Evolutionary conservation across 441 rosid species (phyloP), one percentile per base, ranked within the genome.

Genomic region (Manihot esculenta): DNA sequence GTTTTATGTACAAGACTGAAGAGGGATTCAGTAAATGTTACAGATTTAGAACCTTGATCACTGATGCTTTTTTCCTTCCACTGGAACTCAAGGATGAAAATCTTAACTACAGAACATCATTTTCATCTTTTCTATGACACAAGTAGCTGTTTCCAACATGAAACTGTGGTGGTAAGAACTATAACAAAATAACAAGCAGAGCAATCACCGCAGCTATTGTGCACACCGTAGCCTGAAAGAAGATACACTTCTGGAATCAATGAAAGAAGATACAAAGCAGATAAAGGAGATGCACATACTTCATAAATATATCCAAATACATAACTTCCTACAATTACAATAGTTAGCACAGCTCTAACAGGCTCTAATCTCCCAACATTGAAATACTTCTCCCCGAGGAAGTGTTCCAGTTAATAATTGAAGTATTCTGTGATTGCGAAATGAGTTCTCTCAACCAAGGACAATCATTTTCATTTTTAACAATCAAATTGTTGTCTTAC

Each of bases 161-260:
- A 27, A 23, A 14, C 57, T 64, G 62, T n/a, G 62, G 58, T 7
- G 51, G 24, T 63, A 73, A 69, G 57, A 23, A 24, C 75, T 68
- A 83, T 74, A 88, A 71, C 63, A 87, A 33, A 20, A 85, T 66
- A 54, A 85, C 78, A 15, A 73, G 80, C 64, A 81, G 68, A 8
- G 69, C 60, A 55, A 89, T 86, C 71, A 82, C 72, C 62, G 76
- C 80, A 53, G 81, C 93, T 53, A 90, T 69, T 12, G 94, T 85
- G 79, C 87, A 90, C 70, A 87, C 66, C 80, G 85, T 69, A 76
- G 97, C 97, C 99, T 94, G 91, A 88, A 79, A 61, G 50, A 66
- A n/a, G 50, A 55, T 51, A 12, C 30, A 66, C 9, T 72, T 48
- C 10, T 35, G 48, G 8, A 21, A 68, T 72, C n/a, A 64, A 60